Percentiles rank a stretch among this genome's conserved stretches.
Conservation (phyloP, 192 early-diverging fungal species). For the Linnemannia zychae region DNA sequence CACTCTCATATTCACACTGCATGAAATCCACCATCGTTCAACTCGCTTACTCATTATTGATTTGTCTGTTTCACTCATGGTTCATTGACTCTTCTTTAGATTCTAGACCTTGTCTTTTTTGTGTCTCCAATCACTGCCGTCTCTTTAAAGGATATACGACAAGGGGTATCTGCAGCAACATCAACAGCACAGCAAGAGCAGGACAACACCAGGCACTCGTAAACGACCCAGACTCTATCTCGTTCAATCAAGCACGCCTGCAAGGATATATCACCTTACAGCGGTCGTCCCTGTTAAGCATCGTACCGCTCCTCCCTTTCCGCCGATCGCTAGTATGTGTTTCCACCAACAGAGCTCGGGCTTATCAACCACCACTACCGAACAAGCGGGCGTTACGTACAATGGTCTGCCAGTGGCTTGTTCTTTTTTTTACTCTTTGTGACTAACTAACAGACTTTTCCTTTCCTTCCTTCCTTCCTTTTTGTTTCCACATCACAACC, state of each 20-base stretch:
- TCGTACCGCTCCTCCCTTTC: not conserved
- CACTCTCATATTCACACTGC: not conserved
- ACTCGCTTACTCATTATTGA: not conserved
- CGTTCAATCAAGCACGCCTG: not conserved
- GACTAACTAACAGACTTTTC: not conserved
- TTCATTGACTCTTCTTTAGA: not conserved
- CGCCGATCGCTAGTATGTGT: not conserved
- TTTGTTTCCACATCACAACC: not conserved
- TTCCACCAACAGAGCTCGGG: not conserved
- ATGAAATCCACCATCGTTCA: not conserved
- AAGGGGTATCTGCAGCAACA: not conserved
- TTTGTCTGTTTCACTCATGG: not conserved
- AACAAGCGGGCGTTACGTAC: not conserved
- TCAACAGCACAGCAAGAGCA: not conserved
- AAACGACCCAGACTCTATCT: not conserved
- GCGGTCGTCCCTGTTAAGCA: not conserved
- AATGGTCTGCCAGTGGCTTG: not conserved
- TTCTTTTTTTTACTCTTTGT: not conserved
- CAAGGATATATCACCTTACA: not conserved
- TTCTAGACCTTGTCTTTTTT: slow-evolving; percentile 7
- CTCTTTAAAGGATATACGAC: not conserved
- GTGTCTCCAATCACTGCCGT: not conserved
- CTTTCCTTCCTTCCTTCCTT: not conserved
- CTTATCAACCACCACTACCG: not conserved
- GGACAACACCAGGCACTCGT: not conserved